A percentile compares a stretch with the other conserved stretches of the same genome.
Evolutionary conservation across 1,284 basidiomycete genomes (phyloP).

Genomic region (Boletus smithii): DNA sequence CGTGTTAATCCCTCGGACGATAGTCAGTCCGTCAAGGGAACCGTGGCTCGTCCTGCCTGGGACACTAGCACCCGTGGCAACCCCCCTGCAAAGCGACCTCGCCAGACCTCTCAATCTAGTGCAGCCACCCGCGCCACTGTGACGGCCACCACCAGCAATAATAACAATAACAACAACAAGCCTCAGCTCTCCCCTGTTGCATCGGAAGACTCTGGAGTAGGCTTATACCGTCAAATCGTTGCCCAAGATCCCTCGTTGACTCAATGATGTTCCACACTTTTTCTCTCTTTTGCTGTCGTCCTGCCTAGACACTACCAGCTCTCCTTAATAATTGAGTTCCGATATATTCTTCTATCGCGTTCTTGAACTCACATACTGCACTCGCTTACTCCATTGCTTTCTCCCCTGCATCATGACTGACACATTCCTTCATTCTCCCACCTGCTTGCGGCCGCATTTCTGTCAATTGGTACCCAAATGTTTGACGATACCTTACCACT

Average conservation of each 20-base stretch:
- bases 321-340: constrained; percentile 25
- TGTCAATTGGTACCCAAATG: constrained; percentile 28
- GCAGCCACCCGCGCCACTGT: constrained; percentile 34
- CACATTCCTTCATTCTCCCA: constrained; percentile 31
- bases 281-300: constrained; percentile 14
- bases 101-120: constrained; percentile 71
- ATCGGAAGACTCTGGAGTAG: constrained; percentile 82
- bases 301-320: constrained; percentile 22
- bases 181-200: constrained; percentile 66
- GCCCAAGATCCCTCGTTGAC: constrained; percentile 67
- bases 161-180: constrained; percentile 37
- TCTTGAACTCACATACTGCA: constrained; percentile 27
- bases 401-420: constrained; percentile 29
- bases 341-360: constrained; percentile 21
- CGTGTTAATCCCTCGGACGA: constrained; percentile 45
- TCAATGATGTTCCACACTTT: constrained; percentile 36
- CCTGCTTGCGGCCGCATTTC: constrained; percentile 23
- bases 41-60: constrained; percentile 69
- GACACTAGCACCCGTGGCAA: constrained; percentile 56
- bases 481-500: constrained; percentile 37
- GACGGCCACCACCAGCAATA: constrained; percentile 12
- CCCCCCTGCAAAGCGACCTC: constrained; percentile 48
- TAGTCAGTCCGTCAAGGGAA: constrained; percentile 61
- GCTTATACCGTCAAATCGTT: constrained; percentile 74
- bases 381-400: constrained; percentile 23